phyloP scores from a whole-genome alignment of 768 basidiomycete species.

The Mycena epipterygia region DNA sequence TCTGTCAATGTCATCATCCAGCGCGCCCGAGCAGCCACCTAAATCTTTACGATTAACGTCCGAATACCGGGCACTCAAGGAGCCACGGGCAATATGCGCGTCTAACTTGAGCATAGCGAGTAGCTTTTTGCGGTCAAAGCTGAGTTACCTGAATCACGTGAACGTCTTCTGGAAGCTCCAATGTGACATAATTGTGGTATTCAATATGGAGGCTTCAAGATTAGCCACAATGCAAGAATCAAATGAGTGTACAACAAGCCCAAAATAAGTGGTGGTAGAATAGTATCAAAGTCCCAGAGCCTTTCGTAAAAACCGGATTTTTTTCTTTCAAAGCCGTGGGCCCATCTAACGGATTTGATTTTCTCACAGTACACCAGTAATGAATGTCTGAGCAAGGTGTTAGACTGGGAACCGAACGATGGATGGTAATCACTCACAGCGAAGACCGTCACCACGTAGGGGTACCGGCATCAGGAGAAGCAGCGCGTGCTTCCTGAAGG shows the following conservation, averaged over 20 bases:
- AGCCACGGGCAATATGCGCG: too few relatives aligned
- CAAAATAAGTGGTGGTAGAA: too few relatives aligned
- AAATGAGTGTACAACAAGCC: background rate
- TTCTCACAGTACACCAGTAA: background rate
- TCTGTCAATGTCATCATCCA: slow-evolving; percentile 17
- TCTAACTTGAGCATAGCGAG: too few relatives aligned
- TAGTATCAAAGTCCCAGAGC: too few relatives aligned
- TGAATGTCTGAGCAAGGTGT: background rate
- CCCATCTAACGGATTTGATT: background rate
- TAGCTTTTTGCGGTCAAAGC: too few relatives aligned
- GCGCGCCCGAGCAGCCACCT: slow-evolving; percentile 1
- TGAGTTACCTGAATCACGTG: too few relatives aligned
- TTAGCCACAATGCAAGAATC: background rate
- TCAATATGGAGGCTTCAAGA: too few relatives aligned
- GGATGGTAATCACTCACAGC: background rate
- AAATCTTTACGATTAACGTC: background rate
- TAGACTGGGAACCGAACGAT: background rate
- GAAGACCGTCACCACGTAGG: background rate
- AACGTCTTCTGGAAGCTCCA: too few relatives aligned
- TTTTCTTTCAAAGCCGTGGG: background rate
- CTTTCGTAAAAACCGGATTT: too few relatives aligned
- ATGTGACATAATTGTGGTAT: too few relatives aligned
- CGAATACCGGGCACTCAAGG: background rate
- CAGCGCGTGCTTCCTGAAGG: slow-evolving; percentile 11
- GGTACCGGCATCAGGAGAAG: background rate